A percentile compares a stretch with the other conserved stretches of the same genome.
phyloP scores from a whole-genome alignment of 2,329 filamentous ascomycete species.

The Phialophora expanda region DNA sequence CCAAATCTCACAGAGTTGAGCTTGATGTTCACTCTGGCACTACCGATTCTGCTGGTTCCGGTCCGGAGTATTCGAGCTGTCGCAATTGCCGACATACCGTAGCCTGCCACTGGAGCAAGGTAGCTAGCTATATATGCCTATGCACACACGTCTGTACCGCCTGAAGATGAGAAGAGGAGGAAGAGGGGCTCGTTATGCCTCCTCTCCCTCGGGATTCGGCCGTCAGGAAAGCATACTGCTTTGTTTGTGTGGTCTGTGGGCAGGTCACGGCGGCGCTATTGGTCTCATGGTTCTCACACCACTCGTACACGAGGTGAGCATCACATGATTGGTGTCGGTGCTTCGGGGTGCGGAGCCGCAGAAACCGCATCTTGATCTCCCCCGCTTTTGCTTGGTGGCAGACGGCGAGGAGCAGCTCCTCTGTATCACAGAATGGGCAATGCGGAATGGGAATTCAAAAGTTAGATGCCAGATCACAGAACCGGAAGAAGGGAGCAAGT shows the following conservation, averaged over 20 bases:
- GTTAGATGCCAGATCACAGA: not conserved
- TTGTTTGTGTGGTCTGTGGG: not conserved
- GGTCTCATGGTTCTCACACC: slow-evolving; percentile 9
- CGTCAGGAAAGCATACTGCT: not conserved
- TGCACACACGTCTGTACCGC: not conserved
- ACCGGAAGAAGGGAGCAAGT: not conserved
- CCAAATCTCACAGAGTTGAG: not conserved
- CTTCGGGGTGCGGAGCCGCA: slow-evolving; percentile 8
- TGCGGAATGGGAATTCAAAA: not conserved
- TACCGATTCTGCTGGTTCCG: not conserved
- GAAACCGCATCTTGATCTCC: not conserved
- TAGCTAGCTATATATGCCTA: not conserved
- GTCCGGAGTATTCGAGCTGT: not conserved
- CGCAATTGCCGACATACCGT: not conserved
- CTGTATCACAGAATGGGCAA: not conserved
- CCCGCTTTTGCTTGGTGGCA: slow-evolving; percentile 1
- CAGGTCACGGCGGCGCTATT: not conserved
- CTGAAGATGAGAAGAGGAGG: not conserved
- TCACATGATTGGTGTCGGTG: slow-evolving; percentile 3
- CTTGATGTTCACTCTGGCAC: not conserved
- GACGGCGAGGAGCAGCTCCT: not conserved
- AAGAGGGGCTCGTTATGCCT: too few species aligned
- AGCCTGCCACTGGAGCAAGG: not conserved
- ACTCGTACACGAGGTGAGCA: not conserved
- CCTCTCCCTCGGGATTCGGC: slow-evolving; percentile 2